These are phyloP conservation scores for Hypoxylon rubiginosum DNA, from an alignment of 2,329 filamentous ascomycete genomes.

Conservation along the genomic window DNA sequence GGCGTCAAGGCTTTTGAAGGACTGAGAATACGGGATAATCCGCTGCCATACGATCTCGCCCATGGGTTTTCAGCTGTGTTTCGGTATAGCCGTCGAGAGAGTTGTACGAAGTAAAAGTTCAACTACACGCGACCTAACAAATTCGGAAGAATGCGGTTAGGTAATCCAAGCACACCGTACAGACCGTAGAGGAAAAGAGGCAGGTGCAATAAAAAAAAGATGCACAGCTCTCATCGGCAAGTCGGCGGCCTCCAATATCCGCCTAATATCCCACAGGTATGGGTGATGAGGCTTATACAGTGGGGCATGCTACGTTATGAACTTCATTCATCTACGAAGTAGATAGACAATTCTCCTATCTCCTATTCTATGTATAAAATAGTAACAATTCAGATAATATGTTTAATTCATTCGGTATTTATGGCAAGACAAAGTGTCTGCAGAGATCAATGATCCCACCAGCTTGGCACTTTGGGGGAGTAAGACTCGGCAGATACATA, in stretches of 20 bases:
- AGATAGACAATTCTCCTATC: no score
- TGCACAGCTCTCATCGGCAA: constrained; percentile 24
- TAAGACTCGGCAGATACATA: constrained; percentile 6
- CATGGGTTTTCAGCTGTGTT: background rate
- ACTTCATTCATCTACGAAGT: background rate
- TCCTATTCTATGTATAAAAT: background rate
- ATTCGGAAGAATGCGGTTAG: constrained; percentile 2
- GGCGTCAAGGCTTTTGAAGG: constrained; percentile 3
- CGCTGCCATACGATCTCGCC: background rate
- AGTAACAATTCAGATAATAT: no score
- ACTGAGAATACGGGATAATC: background rate
- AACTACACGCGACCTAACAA: background rate
- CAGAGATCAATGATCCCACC: background rate
- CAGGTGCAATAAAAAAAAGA: background rate
- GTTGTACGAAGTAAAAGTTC: background rate
- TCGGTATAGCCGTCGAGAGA: constrained; percentile 7
- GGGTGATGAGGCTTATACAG: constrained; percentile 6
- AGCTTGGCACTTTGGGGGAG: constrained; percentile 5
- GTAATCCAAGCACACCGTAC: background rate
- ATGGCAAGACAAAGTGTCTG: no score
- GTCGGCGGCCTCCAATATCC: constrained; percentile 30
- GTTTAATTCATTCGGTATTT: no score
- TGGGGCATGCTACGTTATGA: constrained; percentile 1
- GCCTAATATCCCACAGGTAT: background rate
- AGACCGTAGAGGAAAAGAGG: background rate